Base-by-base conservation (phyloP, 306 rosid genomes). In the Elaeagnus macrophylla region DNA sequence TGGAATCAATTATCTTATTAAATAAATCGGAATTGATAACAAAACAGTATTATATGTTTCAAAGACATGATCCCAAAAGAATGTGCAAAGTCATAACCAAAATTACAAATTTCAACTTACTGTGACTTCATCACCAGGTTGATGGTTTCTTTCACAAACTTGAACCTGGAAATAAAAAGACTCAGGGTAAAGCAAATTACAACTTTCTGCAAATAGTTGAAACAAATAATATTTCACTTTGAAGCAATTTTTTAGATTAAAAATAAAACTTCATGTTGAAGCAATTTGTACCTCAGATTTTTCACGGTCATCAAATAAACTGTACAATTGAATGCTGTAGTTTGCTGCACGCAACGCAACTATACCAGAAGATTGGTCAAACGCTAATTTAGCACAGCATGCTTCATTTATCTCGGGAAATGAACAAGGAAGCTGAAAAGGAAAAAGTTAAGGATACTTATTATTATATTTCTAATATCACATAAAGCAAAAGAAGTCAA, bases 91-190 rank as follows among this genome's bases (percentile, higher is more conserved):
- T 10, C 3, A 17, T 12, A 49, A 25, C 64, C 17, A 13, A 52
- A 64, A 54, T 48, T 40, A 51, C 15, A 64, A 70, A 14, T 50
- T 55, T 47, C 40, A 19, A 68, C 94, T 47, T 87, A 93, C 99
- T 65, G 81, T 82, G 74, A 93, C 60, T 56, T 87, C 96, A 70
- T 93, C 99, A 41, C 80, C 88, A 65, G 99, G 94, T 71, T 93
- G 96, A 72, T 93, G 88, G 51, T 82, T 93, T 79, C 99, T 87
- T 78, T 93, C 99, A 79, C 85, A 82, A 51, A 87, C 86, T 82
- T 84, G 99, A 74, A 87, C 82, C 99, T 84, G 81, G 64, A 61
- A 71, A 62, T 53, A 17, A 48, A 20, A 12, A 71, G 48, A 61
- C 61, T 16, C 20, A 50, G 53, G 61, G 13, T 12, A 43, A 10